Percentiles rank a stretch among this genome's conserved stretches.
These are phyloP conservation scores for Aspergillus sclerotioniger DNA, from an alignment of 495 filamentous ascomycete genomes.

Conservation along the genomic window DNA sequence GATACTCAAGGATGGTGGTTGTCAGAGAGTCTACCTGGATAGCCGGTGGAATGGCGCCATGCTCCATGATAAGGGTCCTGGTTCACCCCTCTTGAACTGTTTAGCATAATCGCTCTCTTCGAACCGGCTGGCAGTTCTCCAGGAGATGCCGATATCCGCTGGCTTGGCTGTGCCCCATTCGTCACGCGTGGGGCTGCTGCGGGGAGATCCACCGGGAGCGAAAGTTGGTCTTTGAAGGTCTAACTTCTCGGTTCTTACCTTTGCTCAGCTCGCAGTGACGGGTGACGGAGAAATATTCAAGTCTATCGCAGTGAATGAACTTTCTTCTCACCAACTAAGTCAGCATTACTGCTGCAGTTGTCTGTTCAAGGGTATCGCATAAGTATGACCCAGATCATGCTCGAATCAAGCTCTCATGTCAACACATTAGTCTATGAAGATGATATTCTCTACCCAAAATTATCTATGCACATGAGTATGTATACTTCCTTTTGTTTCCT, in stretches of 20 bases:
- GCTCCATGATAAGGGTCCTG: background rate
- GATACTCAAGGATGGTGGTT: background rate
- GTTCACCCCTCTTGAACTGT: no score
- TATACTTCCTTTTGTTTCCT: background rate
- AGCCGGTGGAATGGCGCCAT: background rate
- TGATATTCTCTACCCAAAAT: no score
- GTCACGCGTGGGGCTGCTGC: slow-evolving; percentile 23
- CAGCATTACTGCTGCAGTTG: no score
- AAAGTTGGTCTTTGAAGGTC: background rate
- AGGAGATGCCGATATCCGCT: background rate
- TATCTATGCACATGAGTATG: background rate
- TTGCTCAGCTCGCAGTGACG: no score
- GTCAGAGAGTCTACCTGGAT: background rate
- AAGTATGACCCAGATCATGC: background rate
- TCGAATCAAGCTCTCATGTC: no score
- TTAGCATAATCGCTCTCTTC: background rate
- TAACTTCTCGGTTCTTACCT: no score
- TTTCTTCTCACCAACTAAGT: no score
- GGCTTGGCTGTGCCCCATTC: background rate
- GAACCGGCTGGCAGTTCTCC: background rate
- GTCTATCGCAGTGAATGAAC: no score
- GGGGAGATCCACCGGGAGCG: slow-evolving; percentile 21
- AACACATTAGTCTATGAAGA: no score
- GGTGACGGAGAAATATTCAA: no score
- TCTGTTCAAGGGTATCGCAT: background rate